Evolutionary conservation across 306 rosid genomes (phyloP).

Genomic region (Boehmeria nivea): DNA sequence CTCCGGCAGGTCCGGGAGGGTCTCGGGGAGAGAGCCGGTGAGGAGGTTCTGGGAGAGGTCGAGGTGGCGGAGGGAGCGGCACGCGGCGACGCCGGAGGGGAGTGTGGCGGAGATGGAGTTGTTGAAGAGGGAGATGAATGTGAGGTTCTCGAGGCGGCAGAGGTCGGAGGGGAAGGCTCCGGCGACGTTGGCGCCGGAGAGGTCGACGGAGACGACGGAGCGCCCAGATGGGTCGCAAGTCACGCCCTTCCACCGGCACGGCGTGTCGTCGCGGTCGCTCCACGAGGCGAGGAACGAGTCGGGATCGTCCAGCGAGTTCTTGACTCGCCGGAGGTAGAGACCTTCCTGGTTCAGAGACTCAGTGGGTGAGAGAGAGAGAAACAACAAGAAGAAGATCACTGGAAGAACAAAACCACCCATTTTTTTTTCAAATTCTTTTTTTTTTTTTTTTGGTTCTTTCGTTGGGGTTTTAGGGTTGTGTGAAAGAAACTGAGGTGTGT

Average conservation of each 20-base stretch:
- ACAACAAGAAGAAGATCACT: background rate
- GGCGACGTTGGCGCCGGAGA: conserved; percentile 45
- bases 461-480: background rate
- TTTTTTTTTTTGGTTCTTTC: background rate
- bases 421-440: background rate
- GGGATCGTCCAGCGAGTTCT: conserved; percentile 46
- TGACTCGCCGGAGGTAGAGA: conserved; percentile 42
- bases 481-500: too few species aligned
- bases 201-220: conserved; percentile 45
- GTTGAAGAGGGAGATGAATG: conserved; percentile 46
- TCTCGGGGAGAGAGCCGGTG: conserved; percentile 57
- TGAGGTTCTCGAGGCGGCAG: conserved; percentile 53
- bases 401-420: conserved; percentile 10
- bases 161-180: conserved; percentile 57
- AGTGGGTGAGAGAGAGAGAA: conserved; percentile 14
- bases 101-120: conserved; percentile 70
- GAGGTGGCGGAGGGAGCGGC: conserved; percentile 43
- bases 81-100: conserved; percentile 39
- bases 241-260: conserved; percentile 68
- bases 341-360: conserved; percentile 56
- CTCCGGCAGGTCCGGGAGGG: conserved; percentile 39
- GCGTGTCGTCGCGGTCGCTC: conserved; percentile 42
- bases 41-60: conserved; percentile 83
- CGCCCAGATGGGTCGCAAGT: conserved; percentile 31
- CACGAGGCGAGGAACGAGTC: conserved; percentile 52